Evolutionary conservation across 148 eudicot genomes (phyloP).

Genomic region (Rhododendron ovatum): DNA sequence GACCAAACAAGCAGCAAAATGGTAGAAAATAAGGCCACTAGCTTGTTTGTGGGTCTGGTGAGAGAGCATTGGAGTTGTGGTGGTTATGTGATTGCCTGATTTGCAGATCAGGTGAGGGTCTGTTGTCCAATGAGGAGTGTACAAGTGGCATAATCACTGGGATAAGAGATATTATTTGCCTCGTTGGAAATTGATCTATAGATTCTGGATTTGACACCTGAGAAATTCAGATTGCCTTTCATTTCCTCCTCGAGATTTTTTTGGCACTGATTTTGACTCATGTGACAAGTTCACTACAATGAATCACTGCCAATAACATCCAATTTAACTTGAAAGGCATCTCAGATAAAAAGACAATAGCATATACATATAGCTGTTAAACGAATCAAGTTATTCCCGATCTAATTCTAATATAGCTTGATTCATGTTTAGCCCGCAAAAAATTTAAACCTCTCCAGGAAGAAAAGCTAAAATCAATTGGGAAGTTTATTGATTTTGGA

Average conservation of each 20-base stretch:
- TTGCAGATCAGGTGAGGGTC: slow-evolving; percentile 45
- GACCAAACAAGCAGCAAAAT: slow-evolving; percentile 15
- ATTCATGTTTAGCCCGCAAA: neutral
- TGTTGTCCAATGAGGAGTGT: slow-evolving; percentile 35
- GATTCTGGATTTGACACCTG: neutral
- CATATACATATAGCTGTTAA: neutral
- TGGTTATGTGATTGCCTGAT: slow-evolving; percentile 25
- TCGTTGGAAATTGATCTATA: neutral
- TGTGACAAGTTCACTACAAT: neutral
- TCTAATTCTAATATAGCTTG: neutral
- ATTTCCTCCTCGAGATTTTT: neutral
- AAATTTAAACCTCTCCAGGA: neutral
- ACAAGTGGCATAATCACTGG: slow-evolving; percentile 41
- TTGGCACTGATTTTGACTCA: neutral
- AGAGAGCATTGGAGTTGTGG: slow-evolving; percentile 38
- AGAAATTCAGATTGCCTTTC: neutral
- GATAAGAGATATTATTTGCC: slow-evolving; percentile 37
- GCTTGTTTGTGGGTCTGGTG: slow-evolving; percentile 20
- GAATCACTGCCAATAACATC: neutral
- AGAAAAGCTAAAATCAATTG: neutral
- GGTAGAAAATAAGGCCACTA: slow-evolving; percentile 18
- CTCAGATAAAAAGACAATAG: neutral
- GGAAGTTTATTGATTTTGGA: neutral
- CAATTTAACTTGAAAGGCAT: neutral
- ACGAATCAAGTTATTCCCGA: neutral